phyloP scores from a whole-genome alignment of 2,329 filamentous ascomycete species.

The Ilyonectria sp. region DNA sequence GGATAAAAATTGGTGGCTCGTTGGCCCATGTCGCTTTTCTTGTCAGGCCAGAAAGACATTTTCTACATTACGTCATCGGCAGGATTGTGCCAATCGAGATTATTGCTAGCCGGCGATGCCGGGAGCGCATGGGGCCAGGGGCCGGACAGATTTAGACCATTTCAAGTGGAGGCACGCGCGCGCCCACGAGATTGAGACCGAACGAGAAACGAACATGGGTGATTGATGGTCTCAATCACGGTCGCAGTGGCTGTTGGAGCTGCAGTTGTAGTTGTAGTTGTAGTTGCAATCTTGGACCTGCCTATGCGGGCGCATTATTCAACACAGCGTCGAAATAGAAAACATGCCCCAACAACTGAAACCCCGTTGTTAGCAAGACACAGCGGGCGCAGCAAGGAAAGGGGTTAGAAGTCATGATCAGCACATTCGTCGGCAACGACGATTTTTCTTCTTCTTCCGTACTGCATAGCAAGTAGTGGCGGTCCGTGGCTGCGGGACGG shows the following conservation, averaged over 20 bases:
- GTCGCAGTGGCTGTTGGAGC: no score
- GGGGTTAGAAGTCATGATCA: not conserved
- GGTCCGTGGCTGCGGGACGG: conserved; percentile 29
- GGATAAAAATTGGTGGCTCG: conserved; percentile 23
- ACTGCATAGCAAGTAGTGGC: not conserved
- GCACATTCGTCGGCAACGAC: not conserved
- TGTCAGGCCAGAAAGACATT: conserved; percentile 28
- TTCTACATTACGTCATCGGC: conserved; percentile 42
- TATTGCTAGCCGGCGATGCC: conserved; percentile 32
- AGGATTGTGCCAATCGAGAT: conserved; percentile 30
- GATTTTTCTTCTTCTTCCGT: not conserved
- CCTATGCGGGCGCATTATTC: not conserved
- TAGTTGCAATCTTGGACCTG: not conserved
- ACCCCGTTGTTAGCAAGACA: not conserved
- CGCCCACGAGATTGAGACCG: not conserved
- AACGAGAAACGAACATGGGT: not conserved
- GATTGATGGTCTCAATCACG: no score
- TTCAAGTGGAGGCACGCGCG: conserved; percentile 21
- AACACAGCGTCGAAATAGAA: not conserved
- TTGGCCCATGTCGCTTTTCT: conserved; percentile 38
- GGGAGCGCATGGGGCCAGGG: conserved; percentile 30
- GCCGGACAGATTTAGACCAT: conserved; percentile 18
- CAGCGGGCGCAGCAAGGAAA: not conserved
- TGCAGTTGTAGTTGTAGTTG: not conserved
- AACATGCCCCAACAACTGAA: not conserved